Evolutionary conservation across 257 asterid species (phyloP).

Genomic region (Fraxinus cuspidata): DNA sequence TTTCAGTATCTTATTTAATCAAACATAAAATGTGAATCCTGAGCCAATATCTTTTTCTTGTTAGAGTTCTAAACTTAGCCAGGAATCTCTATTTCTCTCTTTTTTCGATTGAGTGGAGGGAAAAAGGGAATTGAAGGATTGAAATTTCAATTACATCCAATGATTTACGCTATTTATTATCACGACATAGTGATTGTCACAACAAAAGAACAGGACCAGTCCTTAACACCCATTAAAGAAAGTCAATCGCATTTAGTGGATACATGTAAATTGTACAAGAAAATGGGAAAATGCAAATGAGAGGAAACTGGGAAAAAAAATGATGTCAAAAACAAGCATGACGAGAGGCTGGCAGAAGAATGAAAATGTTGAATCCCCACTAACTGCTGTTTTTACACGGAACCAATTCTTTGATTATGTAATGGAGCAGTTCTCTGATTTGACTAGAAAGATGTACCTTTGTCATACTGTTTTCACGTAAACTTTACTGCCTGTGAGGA

Average conservation of each 20-base stretch:
- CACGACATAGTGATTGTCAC: neutral
- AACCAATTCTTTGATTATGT: slow-evolving; percentile 9
- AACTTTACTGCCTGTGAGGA: neutral
- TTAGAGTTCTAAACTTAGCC: neutral
- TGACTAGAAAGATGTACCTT: slow-evolving; percentile 1
- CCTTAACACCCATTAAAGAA: neutral
- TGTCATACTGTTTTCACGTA: neutral
- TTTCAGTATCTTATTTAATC: neutral
- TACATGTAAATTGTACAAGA: neutral
- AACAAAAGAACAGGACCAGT: slow-evolving; percentile 7
- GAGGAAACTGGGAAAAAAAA: neutral
- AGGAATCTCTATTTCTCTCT: neutral
- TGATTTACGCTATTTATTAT: neutral
- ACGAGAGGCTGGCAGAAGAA: neutral
- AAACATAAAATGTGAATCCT: neutral
- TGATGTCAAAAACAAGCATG: neutral
- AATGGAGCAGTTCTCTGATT: slow-evolving; percentile 4
- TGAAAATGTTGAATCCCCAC: slow-evolving; percentile 12
- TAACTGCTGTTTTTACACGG: slow-evolving; percentile 7
- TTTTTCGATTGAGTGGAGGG: neutral
- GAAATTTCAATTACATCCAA: neutral
- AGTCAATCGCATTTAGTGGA: neutral
- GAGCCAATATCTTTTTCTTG: neutral
- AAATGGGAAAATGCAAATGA: neutral
- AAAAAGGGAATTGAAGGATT: neutral